A percentile compares a stretch with the other conserved stretches of the same genome.
Conservation (phyloP, 2,329 filamentous ascomycete species). For the Amylocarpus encephaloides region DNA sequence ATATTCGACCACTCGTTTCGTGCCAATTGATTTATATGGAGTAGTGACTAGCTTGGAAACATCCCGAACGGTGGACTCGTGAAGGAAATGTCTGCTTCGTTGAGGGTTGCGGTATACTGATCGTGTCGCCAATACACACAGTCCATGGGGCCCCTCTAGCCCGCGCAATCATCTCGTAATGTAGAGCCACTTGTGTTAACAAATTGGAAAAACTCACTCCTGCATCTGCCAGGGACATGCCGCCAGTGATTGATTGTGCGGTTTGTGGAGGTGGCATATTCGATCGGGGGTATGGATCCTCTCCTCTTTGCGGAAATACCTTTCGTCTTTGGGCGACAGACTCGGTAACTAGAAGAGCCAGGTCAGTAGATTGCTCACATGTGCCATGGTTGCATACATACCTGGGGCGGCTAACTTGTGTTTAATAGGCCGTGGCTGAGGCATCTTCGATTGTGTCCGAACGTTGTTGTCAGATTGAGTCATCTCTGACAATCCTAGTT, state of each 20-base stretch:
- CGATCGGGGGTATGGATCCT: no score
- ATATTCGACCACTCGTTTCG: no score
- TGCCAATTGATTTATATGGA: no score
- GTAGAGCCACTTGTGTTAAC: background rate
- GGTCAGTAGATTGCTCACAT: background rate
- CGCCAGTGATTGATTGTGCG: no score
- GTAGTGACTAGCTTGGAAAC: no score
- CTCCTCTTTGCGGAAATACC: no score
- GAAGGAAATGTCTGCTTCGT: no score
- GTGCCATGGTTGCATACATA: constrained; percentile 1
- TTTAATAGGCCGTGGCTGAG: constrained; percentile 42
- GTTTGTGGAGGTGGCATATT: no score
- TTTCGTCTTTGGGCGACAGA: background rate
- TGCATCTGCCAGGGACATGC: background rate
- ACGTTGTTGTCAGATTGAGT: constrained; percentile 56
- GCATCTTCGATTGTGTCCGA: constrained; percentile 41
- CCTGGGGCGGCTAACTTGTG: constrained; percentile 31
- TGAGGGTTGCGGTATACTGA: no score
- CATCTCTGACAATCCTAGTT: constrained; percentile 44
- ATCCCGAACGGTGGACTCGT: no score
- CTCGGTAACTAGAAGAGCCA: background rate
- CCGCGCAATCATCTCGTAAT: background rate
- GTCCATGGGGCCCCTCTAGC: background rate
- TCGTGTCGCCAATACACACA: background rate
- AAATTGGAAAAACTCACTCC: background rate